phyloP scores from a whole-genome alignment of 164 flowering plant genomes.

The Taxillus chinensis region DNA sequence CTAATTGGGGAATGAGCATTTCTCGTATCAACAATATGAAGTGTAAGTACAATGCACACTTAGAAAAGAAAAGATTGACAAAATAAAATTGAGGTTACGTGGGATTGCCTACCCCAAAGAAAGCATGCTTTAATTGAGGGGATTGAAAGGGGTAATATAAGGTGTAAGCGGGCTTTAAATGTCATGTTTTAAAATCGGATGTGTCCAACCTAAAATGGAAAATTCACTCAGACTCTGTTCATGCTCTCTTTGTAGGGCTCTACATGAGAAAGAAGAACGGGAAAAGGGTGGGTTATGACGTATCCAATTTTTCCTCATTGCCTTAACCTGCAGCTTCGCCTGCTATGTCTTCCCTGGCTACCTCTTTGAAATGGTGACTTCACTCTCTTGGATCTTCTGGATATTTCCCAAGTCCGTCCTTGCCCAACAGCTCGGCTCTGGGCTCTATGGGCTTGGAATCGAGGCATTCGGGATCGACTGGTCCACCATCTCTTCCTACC shows the following conservation, averaged over 20 bases:
- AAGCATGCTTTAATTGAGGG: too few relatives aligned
- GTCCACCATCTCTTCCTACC: conserved; percentile 68
- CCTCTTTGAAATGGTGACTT: conserved; percentile 63
- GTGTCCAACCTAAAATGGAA: too few relatives aligned
- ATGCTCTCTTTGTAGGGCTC: conserved; percentile 61
- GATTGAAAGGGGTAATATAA: too few relatives aligned
- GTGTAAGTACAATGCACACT: too few relatives aligned
- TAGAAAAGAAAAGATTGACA: too few relatives aligned
- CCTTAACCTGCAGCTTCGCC: conserved; percentile 62
- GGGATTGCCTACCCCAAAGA: too few relatives aligned
- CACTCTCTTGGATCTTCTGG: conserved; percentile 83
- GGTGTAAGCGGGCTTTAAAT: too few relatives aligned
- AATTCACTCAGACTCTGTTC: not conserved
- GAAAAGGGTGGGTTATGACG: conserved; percentile 50
- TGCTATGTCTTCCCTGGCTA: conserved; percentile 80
- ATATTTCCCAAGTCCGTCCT: conserved; percentile 42
- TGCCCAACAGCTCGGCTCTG: conserved; percentile 79
- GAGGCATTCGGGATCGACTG: conserved; percentile 67
- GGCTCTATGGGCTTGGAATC: conserved; percentile 62
- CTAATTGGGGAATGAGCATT: too few relatives aligned
- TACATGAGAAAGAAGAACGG: conserved; percentile 63
- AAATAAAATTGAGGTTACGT: too few relatives aligned
- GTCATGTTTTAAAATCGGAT: too few relatives aligned
- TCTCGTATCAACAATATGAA: too few relatives aligned
- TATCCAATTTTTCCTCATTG: conserved; percentile 66